Percentiles rank a stretch among this genome's conserved stretches.
Evolutionary conservation across 2,329 filamentous ascomycete species (phyloP).

Genomic region (Immersiporthe knoxdaviesiana): DNA sequence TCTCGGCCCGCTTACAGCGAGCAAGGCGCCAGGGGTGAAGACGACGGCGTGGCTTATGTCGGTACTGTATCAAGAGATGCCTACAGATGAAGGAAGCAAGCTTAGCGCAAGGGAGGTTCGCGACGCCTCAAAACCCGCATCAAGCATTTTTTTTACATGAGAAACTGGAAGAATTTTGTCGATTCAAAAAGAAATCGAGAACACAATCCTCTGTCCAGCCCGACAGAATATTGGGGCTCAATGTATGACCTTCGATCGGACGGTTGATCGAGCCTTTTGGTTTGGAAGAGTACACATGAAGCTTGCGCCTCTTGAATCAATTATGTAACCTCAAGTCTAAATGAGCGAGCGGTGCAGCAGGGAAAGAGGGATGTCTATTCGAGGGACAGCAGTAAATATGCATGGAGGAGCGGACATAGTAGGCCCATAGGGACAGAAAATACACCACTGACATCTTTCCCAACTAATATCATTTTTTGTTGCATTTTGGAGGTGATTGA

Average conservation of each 20-base stretch:
- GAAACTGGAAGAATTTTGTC: not conserved
- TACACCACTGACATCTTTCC: not conserved
- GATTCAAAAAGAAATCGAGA: not conserved
- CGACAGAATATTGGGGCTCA: not conserved
- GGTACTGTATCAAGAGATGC: slow-evolving; percentile 23
- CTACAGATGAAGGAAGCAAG: slow-evolving; percentile 19
- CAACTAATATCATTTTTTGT: not conserved
- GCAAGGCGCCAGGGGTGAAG: slow-evolving; percentile 24
- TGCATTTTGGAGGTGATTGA: not conserved
- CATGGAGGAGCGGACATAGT: not conserved
- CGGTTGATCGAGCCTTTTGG: not conserved
- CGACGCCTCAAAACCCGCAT: not conserved
- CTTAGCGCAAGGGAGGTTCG: not conserved
- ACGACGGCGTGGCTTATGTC: slow-evolving; percentile 42
- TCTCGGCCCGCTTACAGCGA: slow-evolving; percentile 20
- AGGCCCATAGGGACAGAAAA: not conserved
- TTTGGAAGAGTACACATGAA: not conserved
- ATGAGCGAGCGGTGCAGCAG: not conserved
- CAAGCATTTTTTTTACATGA: not conserved
- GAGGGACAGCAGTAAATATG: not conserved
- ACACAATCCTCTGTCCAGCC: not conserved
- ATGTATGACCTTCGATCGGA: not conserved
- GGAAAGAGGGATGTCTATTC: not conserved
- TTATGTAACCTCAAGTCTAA: not conserved
- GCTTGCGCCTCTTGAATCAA: not conserved